phyloP scores from a whole-genome alignment of 2,329 filamentous ascomycete species.

The Colletotrichum tropicale region DNA sequence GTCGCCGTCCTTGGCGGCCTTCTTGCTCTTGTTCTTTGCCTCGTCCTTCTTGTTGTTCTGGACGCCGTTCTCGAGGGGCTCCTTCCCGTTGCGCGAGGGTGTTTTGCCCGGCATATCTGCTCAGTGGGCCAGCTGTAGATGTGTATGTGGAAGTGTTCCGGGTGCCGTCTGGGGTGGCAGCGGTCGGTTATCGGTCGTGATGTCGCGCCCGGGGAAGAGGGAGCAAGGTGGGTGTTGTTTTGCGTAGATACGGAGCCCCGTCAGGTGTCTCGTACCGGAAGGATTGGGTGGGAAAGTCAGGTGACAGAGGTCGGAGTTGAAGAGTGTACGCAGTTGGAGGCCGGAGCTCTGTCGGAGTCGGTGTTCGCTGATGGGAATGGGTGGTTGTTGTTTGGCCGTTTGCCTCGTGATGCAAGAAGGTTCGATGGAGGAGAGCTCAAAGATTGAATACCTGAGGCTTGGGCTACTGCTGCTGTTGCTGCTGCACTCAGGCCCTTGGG shows the following conservation, averaged over 20 bases:
- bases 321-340: neutral
- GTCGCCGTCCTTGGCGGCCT: slow-evolving; percentile 68
- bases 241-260: slow-evolving; percentile 5
- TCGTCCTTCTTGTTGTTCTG: slow-evolving; percentile 73
- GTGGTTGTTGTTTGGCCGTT: slow-evolving; percentile 13
- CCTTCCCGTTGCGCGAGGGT: slow-evolving; percentile 73
- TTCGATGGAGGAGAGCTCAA: slow-evolving; percentile 30
- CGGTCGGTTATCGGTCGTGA: neutral
- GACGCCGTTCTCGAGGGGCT: slow-evolving; percentile 72
- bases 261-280: neutral
- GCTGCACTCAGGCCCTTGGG: slow-evolving; percentile 9
- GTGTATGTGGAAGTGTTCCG: neutral
- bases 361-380: slow-evolving; percentile 3
- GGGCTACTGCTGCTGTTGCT: slow-evolving; percentile 3
- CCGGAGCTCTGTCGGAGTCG: slow-evolving; percentile 3
- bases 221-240: neutral
- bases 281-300: neutral
- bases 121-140: slow-evolving; percentile 5
- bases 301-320: neutral
- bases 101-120: slow-evolving; percentile 73
- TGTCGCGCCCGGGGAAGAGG: slow-evolving; percentile 1
- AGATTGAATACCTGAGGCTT: slow-evolving; percentile 25
- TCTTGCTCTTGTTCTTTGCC: slow-evolving; percentile 71
- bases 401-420: slow-evolving; percentile 33
- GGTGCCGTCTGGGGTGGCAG: slow-evolving; percentile 20